A percentile compares a stretch with the other conserved stretches of the same genome.
Evolutionary conservation across 139 green algal genomes (phyloP).

Genomic region (Asterochloris erici): DNA sequence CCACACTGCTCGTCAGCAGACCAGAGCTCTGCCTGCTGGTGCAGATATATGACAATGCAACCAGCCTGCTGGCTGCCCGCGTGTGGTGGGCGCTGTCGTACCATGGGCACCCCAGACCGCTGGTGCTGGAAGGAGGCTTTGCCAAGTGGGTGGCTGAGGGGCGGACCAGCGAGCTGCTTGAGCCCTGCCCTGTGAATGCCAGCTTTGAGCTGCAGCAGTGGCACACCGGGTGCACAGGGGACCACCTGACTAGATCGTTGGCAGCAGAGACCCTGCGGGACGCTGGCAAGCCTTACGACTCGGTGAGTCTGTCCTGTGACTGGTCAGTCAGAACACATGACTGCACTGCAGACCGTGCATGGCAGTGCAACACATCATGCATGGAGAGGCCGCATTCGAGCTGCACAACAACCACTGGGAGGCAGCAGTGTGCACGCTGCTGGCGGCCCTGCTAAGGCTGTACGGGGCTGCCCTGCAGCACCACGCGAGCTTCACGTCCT

Average conservation of each 20-base stretch:
- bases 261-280: not conserved
- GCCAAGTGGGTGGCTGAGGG: constrained; percentile 12
- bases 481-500: too few relatives aligned
- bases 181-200: constrained; percentile 17
- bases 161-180: constrained; percentile 6
- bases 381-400: too few relatives aligned
- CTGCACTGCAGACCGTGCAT: too few relatives aligned
- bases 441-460: too few relatives aligned
- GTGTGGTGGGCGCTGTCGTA: constrained; percentile 9
- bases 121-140: constrained; percentile 13
- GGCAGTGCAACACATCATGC: too few relatives aligned
- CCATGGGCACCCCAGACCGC: constrained; percentile 11
- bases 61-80: constrained; percentile 2
- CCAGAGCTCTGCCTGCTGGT: not conserved
- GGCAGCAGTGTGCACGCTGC: too few relatives aligned
- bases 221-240: constrained; percentile 4
- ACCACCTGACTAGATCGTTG: not conserved
- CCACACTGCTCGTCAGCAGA: too few relatives aligned
- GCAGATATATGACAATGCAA: constrained; percentile 14
- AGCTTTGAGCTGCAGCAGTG: constrained; percentile 10
- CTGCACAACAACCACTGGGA: too few relatives aligned
- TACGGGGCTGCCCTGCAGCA: too few relatives aligned
- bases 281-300: too few relatives aligned
- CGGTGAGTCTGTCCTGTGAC: too few relatives aligned
- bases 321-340: too few relatives aligned